Percentiles rank a stretch among this genome's conserved stretches.
phyloP scores from a whole-genome alignment of 495 filamentous ascomycete species.

The Podospora conica region DNA sequence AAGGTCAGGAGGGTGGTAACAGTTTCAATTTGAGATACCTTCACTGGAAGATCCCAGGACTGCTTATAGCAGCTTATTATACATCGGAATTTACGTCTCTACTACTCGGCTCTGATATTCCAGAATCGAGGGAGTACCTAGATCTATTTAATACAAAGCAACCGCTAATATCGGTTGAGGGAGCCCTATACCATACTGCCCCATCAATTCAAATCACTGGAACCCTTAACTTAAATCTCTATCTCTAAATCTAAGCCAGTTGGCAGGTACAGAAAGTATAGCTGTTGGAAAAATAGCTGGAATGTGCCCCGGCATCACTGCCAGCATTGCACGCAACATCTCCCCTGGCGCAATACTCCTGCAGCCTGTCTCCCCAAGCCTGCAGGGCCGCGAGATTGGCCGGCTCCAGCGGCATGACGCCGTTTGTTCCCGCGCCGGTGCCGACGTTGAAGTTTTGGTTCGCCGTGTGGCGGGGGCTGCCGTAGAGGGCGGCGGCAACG shows the following conservation, averaged over 20 bases:
- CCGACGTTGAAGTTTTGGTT: slow-evolving; percentile 6
- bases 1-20: too few relatives aligned
- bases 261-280: slow-evolving; percentile 4
- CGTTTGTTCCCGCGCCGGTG: slow-evolving; percentile 4
- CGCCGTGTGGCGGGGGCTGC: slow-evolving; percentile 6
- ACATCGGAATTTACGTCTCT: too few relatives aligned
- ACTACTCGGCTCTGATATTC: too few relatives aligned
- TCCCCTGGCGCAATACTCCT: slow-evolving; percentile 4
- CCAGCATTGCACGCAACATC: slow-evolving; percentile 9
- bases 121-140: too few relatives aligned
- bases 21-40: too few relatives aligned
- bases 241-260: slow-evolving; percentile 4
- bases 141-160: too few relatives aligned
- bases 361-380: slow-evolving; percentile 6
- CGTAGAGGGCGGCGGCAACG: slow-evolving; percentile 2
- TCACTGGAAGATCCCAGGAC: too few relatives aligned
- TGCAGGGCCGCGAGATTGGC: slow-evolving; percentile 1
- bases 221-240: too few relatives aligned
- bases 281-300: slow-evolving; percentile 6
- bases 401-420: slow-evolving; percentile 1
- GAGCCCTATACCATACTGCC: too few relatives aligned
- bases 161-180: too few relatives aligned
- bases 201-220: too few relatives aligned
- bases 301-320: slow-evolving; percentile 3
- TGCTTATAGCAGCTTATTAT: too few relatives aligned